Evolutionary conservation across 306 rosid genomes (phyloP).

Genomic region (Senna siamea): DNA sequence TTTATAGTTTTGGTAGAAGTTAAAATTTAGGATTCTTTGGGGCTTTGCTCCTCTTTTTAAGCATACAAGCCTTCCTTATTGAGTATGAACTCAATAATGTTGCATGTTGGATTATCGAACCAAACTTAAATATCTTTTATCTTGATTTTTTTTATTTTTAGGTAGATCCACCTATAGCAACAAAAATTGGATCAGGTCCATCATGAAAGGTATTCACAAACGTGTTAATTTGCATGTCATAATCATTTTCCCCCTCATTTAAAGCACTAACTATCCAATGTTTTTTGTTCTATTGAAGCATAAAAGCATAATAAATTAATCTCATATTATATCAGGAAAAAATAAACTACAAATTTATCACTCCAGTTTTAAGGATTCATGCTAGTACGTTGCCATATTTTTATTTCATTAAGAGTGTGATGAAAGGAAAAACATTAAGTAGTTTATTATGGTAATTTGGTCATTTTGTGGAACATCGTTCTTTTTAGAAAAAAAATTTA

Average conservation of each 20-base stretch:
- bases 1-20: conserved; percentile 15
- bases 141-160: no score
- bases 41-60: background rate
- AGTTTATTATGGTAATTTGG: conserved; percentile 8
- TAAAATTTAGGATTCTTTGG: conserved; percentile 20
- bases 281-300: background rate
- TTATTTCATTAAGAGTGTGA: background rate
- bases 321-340: background rate
- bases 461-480: background rate
- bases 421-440: conserved; percentile 15
- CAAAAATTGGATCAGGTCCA: conserved; percentile 82
- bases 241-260: conserved; percentile 21
- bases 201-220: conserved; percentile 76
- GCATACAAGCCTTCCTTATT: conserved; percentile 27
- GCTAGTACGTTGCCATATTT: background rate
- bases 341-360: background rate
- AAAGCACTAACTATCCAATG: background rate
- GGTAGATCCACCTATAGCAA: conserved; percentile 82
- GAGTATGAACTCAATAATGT: conserved; percentile 13
- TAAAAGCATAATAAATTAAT: background rate
- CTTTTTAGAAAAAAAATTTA: background rate
- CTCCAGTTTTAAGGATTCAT: background rate
- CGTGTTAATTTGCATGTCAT: conserved; percentile 36
- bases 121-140: conserved; percentile 14
- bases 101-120: conserved; percentile 33